Evolutionary conservation across 2,329 filamentous ascomycete species (phyloP).

Genomic region (Ampelomyces quisqualis): DNA sequence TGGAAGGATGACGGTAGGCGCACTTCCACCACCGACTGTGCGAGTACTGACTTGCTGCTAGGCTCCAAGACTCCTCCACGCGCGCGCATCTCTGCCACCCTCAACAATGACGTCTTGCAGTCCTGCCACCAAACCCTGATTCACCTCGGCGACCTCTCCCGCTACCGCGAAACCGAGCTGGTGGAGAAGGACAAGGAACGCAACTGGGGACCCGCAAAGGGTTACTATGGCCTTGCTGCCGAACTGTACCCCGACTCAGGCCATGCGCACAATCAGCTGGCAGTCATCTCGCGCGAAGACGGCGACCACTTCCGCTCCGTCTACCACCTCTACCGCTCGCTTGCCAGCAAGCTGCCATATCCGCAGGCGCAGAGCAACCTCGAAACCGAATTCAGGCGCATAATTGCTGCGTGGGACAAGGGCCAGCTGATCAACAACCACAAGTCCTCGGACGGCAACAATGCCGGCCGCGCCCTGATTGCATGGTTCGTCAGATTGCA

Average conservation of each 20-base stretch:
- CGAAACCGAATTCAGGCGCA: conserved; percentile 73
- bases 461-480: conserved; percentile 64
- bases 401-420: conserved; percentile 59
- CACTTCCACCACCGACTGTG: neutral
- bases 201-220: conserved; percentile 76
- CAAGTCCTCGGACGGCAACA: conserved; percentile 47
- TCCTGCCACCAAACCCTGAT: conserved; percentile 84
- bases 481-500: conserved; percentile 86
- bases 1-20: conserved; percentile 42
- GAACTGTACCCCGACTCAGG: conserved; percentile 77
- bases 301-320: conserved; percentile 79
- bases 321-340: conserved; percentile 85
- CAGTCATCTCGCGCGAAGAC: conserved; percentile 77
- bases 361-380: conserved; percentile 75
- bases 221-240: conserved; percentile 81
- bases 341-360: conserved; percentile 72
- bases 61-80: conserved; percentile 32
- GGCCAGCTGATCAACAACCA: conserved; percentile 52
- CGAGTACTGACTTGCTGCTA: conserved; percentile 42
- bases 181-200: conserved; percentile 67
- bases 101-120: conserved; percentile 62
- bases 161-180: conserved; percentile 76
- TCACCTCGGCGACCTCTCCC: conserved; percentile 83
- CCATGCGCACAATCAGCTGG: conserved; percentile 84
- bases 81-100: conserved; percentile 47